Evolutionary conservation across 2,329 filamentous ascomycete species (phyloP).

Genomic region (Hymenoscyphus linearis): DNA sequence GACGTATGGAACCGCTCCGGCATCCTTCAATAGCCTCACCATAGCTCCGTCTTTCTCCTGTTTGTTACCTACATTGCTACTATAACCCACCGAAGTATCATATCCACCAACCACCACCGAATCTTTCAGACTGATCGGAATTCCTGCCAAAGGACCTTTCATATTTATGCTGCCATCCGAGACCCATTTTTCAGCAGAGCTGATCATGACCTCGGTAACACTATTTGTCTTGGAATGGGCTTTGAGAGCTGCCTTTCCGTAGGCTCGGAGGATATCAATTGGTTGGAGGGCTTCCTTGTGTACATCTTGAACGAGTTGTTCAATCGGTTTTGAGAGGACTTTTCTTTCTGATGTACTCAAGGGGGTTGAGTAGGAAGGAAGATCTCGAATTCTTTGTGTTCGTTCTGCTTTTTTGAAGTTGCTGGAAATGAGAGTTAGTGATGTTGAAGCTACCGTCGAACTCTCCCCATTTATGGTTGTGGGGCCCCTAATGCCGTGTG

Average conservation of each 20-base stretch:
- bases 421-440: conserved; percentile 44
- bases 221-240: conserved; percentile 87
- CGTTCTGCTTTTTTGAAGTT: conserved; percentile 76
- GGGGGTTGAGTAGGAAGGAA: conserved; percentile 60
- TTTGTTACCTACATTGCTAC: conserved; percentile 64
- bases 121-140: conserved; percentile 82
- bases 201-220: conserved; percentile 79
- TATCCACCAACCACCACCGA: conserved; percentile 76
- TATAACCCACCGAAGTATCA: conserved; percentile 79
- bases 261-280: conserved; percentile 72
- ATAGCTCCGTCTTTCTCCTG: conserved; percentile 72
- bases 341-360: conserved; percentile 60
- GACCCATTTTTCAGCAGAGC: conserved; percentile 71
- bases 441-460: neutral
- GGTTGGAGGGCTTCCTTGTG: conserved; percentile 63
- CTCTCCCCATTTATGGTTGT: neutral
- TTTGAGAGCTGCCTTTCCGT: conserved; percentile 78
- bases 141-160: conserved; percentile 76
- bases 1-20: conserved; percentile 83
- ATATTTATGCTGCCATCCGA: conserved; percentile 57
- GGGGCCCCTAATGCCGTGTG: neutral
- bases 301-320: conserved; percentile 71
- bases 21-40: conserved; percentile 75
- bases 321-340: conserved; percentile 69
- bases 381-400: conserved; percentile 58